Evolutionary conservation across 345 rosid genomes (phyloP).

Genomic region (Brassica carinata): DNA sequence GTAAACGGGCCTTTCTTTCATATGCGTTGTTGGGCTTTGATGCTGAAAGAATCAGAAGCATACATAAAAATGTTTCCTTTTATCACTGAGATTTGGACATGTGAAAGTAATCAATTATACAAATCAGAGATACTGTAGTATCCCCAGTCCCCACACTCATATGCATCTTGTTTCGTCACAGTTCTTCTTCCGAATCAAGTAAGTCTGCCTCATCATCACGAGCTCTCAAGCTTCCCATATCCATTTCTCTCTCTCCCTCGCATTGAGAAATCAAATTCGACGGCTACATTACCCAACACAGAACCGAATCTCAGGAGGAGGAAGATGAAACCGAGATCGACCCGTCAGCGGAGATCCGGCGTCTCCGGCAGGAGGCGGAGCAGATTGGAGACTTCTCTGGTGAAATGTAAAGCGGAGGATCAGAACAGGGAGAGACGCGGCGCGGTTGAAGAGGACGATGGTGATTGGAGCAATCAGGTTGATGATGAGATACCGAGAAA

Average conservation of each 20-base stretch:
- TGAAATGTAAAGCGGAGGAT: slow-evolving; percentile 65
- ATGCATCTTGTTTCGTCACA: neutral
- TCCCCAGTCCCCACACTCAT: slow-evolving; percentile 6
- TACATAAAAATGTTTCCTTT: neutral
- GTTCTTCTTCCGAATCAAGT: slow-evolving; percentile 6
- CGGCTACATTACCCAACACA: slow-evolving; percentile 43
- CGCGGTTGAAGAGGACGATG: slow-evolving; percentile 31
- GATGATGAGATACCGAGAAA: slow-evolving; percentile 30
- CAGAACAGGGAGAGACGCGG: slow-evolving; percentile 27
- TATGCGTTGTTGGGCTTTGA: slow-evolving; percentile 17
- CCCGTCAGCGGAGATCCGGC: slow-evolving; percentile 48
- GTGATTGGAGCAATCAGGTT: slow-evolving; percentile 31
- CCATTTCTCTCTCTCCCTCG: slow-evolving; percentile 8
- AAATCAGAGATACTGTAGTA: neutral
- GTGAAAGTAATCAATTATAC: slow-evolving; percentile 6
- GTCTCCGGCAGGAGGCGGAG: slow-evolving; percentile 49
- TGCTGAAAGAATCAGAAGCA: neutral
- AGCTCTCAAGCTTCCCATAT: slow-evolving; percentile 12
- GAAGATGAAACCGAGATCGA: slow-evolving; percentile 47
- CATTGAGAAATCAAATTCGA: slow-evolving; percentile 40
- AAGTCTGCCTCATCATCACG: slow-evolving; percentile 30
- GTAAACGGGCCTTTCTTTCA: slow-evolving; percentile 13
- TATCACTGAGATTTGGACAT: neutral
- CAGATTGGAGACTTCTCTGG: slow-evolving; percentile 64
- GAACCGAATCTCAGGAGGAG: slow-evolving; percentile 52